Evolutionary conservation across 2,329 filamentous ascomycete genomes (phyloP).

Genomic region (Colletotrichum liaoningense): DNA sequence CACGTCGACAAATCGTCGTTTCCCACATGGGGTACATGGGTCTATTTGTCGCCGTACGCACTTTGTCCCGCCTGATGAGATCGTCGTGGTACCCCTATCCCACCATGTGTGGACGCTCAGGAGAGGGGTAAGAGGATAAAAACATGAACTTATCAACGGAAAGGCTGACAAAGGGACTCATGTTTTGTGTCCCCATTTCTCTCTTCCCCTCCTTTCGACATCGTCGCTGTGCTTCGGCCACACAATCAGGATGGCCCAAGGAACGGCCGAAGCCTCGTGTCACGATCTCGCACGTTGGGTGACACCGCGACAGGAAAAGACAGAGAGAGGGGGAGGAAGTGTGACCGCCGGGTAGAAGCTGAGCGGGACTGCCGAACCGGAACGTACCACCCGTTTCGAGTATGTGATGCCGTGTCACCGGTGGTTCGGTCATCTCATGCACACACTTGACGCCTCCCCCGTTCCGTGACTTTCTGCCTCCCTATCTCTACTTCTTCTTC

Average conservation of each 20-base stretch:
- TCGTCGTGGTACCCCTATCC: conserved; percentile 12
- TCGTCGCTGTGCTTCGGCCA: background rate
- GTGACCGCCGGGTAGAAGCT: conserved; percentile 9
- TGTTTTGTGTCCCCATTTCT: background rate
- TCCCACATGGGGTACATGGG: background rate
- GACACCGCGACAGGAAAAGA: conserved; percentile 11
- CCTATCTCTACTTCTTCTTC: conserved; percentile 50
- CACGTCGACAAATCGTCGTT: background rate
- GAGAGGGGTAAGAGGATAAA: background rate
- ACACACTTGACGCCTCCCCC: background rate
- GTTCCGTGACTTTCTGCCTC: background rate
- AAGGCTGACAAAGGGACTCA: background rate
- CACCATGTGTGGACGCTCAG: background rate
- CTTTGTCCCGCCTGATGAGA: background rate
- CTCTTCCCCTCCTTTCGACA: background rate
- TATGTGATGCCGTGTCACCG: conserved; percentile 29
- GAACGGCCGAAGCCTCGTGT: conserved; percentile 9
- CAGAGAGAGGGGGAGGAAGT: background rate
- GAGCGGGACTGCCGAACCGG: conserved; percentile 5
- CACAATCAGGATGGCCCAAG: background rate
- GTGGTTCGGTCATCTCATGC: conserved; percentile 3
- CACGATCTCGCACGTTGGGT: conserved; percentile 13
- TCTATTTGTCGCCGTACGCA: conserved; percentile 6
- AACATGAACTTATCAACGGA: background rate
- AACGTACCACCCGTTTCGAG: conserved; percentile 25